Evolutionary conservation across 2,329 filamentous ascomycete species (phyloP).

Genomic region (Neoascochyta sp.): DNA sequence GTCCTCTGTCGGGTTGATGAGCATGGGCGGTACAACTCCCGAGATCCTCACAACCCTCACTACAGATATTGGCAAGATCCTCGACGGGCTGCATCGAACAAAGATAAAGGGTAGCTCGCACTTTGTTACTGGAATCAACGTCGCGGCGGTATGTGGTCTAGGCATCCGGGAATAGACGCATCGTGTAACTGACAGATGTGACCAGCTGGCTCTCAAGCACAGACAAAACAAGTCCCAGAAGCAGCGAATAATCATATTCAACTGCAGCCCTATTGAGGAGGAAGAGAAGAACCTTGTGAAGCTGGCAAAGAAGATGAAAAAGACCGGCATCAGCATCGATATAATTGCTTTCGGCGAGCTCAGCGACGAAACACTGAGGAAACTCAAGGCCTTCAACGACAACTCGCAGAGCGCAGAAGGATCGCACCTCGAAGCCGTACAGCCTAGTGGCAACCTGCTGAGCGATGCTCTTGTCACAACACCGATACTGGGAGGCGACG

Average conservation of each 20-base stretch:
- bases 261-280: constrained; percentile 88
- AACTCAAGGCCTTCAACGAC: constrained; percentile 90
- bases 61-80: constrained; percentile 90
- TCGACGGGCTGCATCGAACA: constrained; percentile 73
- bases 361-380: constrained; percentile 81
- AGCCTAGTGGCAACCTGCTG: constrained; percentile 84
- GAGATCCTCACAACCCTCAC: constrained; percentile 96
- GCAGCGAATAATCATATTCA: constrained; percentile 94
- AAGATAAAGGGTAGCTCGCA: constrained; percentile 90
- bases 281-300: constrained; percentile 84
- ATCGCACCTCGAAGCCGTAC: constrained; percentile 85
- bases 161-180: constrained; percentile 70
- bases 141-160: constrained; percentile 75
- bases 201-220: constrained; percentile 89
- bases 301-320: constrained; percentile 98
- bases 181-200: constrained; percentile 51
- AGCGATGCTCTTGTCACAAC: constrained; percentile 88
- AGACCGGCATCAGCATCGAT: constrained; percentile 89
- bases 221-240: constrained; percentile 96
- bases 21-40: constrained; percentile 96
- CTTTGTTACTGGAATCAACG: constrained; percentile 89
- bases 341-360: constrained; percentile 94
- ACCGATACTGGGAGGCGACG: constrained; percentile 84
- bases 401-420: constrained; percentile 85
- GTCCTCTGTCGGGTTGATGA: constrained; percentile 96